Percentiles rank a stretch among this genome's conserved stretches.
Conservation (phyloP, 179 eudicot genomes). For the Amaranthus tricolor region DNA sequence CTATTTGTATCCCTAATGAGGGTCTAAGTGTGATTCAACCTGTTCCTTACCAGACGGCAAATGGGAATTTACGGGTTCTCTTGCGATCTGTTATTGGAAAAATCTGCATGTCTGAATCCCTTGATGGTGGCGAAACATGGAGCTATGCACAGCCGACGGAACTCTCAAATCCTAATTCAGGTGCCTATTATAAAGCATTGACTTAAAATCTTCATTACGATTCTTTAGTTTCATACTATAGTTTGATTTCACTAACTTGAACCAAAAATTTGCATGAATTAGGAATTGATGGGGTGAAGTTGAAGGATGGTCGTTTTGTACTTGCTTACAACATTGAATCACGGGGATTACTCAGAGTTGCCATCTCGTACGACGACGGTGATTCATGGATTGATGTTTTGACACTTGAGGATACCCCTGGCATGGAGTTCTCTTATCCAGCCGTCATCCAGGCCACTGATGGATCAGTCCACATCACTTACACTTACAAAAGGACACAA, state of each 20-base stretch:
- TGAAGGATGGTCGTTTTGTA: constrained; percentile 69
- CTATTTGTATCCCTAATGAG: constrained; percentile 58
- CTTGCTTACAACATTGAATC: constrained; percentile 86
- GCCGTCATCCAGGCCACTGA: constrained; percentile 79
- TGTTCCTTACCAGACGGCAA: constrained; percentile 77
- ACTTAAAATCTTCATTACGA: not conserved
- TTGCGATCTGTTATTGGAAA: constrained; percentile 61
- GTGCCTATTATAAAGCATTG: constrained; percentile 30
- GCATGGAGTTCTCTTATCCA: constrained; percentile 93
- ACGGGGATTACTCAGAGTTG: constrained; percentile 77
- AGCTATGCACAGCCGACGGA: constrained; percentile 61
- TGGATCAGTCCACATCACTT: constrained; percentile 79
- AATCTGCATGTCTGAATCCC: constrained; percentile 82
- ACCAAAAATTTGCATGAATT: not conserved
- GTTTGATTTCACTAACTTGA: not conserved
- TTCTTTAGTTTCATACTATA: not conserved
- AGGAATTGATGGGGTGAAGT: constrained; percentile 95
- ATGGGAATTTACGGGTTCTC: constrained; percentile 72
- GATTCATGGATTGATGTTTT: constrained; percentile 76
- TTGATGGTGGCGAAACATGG: constrained; percentile 84
- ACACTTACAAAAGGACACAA: constrained; percentile 84
- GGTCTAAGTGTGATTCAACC: constrained; percentile 87
- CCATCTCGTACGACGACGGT: constrained; percentile 73
- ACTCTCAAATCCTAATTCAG: constrained; percentile 96
- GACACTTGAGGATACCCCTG: constrained; percentile 64